These are phyloP conservation scores for Bonnemaisonia californica DNA, from an alignment of 31 red algal genomes.

Conservation along the genomic window DNA sequence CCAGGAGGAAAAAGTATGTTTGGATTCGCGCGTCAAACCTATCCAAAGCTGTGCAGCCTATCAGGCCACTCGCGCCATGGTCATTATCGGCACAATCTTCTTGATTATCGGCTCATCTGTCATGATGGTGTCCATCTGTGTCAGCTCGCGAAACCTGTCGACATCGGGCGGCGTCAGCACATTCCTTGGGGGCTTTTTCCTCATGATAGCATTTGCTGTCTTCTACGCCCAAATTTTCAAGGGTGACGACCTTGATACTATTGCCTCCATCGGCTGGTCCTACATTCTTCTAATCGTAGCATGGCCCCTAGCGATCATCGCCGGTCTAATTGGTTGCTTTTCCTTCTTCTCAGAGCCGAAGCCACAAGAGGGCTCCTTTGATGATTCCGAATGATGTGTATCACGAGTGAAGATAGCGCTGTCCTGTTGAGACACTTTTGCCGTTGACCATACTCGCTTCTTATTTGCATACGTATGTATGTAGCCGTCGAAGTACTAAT, in stretches of 20 bases:
- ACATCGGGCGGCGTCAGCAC: constrained; percentile 38
- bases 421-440: too few relatives aligned
- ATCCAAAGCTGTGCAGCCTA: constrained; percentile 61
- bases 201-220: constrained; percentile 79
- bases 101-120: constrained; percentile 59
- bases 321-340: constrained; percentile 28
- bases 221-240: constrained; percentile 46
- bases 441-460: not conserved
- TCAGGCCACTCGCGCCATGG: constrained; percentile 70
- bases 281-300: constrained; percentile 65
- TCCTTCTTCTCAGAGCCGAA: constrained; percentile 12
- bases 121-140: constrained; percentile 55
- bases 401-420: too few relatives aligned
- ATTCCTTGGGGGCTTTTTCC: constrained; percentile 45
- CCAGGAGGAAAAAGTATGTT: constrained; percentile 29
- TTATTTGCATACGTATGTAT: constrained; percentile 1
- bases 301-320: constrained; percentile 67
- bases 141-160: constrained; percentile 31
- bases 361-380: constrained; percentile 14
- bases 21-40: constrained; percentile 44
- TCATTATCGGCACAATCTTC: constrained; percentile 63
- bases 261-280: constrained; percentile 61
- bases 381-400: not conserved
- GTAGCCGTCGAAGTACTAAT: not conserved
- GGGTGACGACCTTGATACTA: constrained; percentile 26